A percentile compares a stretch with the other conserved stretches of the same genome.
Evolutionary conservation across 805 yeast species (phyloP).

Genomic region (Starmerella lactis-condensi): DNA sequence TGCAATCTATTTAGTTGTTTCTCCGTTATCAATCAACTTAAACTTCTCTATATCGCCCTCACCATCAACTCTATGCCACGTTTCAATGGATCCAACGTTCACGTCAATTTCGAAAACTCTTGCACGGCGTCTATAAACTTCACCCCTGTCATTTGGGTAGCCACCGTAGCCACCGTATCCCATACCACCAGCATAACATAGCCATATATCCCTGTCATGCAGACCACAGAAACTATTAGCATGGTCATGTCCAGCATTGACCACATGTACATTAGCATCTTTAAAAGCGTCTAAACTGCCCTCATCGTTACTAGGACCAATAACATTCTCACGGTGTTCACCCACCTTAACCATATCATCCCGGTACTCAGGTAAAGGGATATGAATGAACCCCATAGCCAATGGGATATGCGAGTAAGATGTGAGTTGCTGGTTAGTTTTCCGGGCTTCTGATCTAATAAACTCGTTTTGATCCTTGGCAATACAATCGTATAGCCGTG

Average conservation of each 20-base stretch:
- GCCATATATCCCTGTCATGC: conserved; percentile 36
- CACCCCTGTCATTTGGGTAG: conserved; percentile 28
- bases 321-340: conserved; percentile 45
- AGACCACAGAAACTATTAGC: conserved; percentile 78
- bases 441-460: conserved; percentile 26
- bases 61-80: conserved; percentile 58
- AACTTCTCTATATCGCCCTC: conserved; percentile 33
- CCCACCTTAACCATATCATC: conserved; percentile 35
- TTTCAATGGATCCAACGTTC: conserved; percentile 28
- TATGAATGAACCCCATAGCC: conserved; percentile 85
- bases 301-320: conserved; percentile 57
- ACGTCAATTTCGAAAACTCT: conserved; percentile 53
- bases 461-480: conserved; percentile 49
- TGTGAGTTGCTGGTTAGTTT: conserved; percentile 20
- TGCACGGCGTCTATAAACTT: conserved; percentile 64
- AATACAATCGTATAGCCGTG: conserved; percentile 52
- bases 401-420: conserved; percentile 30
- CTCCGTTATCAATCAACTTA: conserved; percentile 31
- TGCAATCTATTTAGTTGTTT: too few species aligned
- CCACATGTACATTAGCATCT: conserved; percentile 52
- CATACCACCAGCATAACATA: conserved; percentile 83
- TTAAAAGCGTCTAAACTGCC: conserved; percentile 43
- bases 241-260: conserved; percentile 87
- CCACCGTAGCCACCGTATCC: conserved; percentile 98
- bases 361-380: conserved; percentile 74